Percentiles rank a stretch among this genome's conserved stretches.
phyloP scores from a whole-genome alignment of 192 early-diverging fungal species.

The Coemansia asiatica region DNA sequence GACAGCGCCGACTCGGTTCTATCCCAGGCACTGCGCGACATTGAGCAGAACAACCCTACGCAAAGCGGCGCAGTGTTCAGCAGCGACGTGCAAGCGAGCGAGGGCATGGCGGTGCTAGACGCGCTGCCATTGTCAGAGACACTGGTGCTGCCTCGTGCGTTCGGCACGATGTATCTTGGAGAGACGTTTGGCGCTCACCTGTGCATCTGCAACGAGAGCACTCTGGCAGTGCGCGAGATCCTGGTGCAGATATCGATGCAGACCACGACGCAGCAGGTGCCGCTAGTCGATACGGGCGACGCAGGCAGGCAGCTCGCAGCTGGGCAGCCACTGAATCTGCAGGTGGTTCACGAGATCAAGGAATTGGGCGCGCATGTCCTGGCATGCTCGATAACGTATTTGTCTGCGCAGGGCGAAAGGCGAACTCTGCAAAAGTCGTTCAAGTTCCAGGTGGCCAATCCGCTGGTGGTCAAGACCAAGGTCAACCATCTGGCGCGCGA shows the following conservation, averaged over 20 bases:
- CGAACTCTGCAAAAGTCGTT: constrained; percentile 86
- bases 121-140: constrained; percentile 64
- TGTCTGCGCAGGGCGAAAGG: constrained; percentile 64
- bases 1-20: constrained; percentile 36
- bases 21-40: constrained; percentile 32
- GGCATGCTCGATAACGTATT: constrained; percentile 83
- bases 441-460: constrained; percentile 96
- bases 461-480: constrained; percentile 94
- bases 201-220: constrained; percentile 84
- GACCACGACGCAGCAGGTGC: constrained; percentile 66
- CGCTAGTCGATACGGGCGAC: constrained; percentile 59
- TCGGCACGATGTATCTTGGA: constrained; percentile 93
- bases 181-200: constrained; percentile 88
- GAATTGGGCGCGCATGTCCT: constrained; percentile 91
- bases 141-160: constrained; percentile 76
- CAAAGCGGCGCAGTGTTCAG: constrained; percentile 35
- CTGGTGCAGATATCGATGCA: constrained; percentile 82
- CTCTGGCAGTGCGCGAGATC: constrained; percentile 67
- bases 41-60: constrained; percentile 53
- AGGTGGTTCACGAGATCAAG: constrained; percentile 92
- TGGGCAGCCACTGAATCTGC: constrained; percentile 68
- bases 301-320: constrained; percentile 65
- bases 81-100: constrained; percentile 38
- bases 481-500: constrained; percentile 72
- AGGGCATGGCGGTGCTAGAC: constrained; percentile 54